Evolutionary conservation across 768 basidiomycete species (phyloP).

Genomic region (Imleria badia): DNA sequence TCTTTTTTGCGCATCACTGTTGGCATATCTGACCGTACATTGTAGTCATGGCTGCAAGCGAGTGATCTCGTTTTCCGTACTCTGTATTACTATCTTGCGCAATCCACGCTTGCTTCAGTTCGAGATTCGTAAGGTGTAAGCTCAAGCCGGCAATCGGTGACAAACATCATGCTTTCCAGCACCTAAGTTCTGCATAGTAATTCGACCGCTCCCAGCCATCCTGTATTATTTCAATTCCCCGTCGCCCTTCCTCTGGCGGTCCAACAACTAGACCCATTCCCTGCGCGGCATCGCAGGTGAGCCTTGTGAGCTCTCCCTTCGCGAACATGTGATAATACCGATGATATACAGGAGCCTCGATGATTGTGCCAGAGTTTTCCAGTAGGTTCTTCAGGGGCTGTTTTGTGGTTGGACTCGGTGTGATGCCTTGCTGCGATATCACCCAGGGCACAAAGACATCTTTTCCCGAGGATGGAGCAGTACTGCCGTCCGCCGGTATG

Average conservation of each 20-base stretch:
- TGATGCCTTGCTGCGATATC: slow-evolving; percentile 38
- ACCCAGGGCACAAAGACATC: slow-evolving; percentile 96
- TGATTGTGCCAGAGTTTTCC: slow-evolving; percentile 1
- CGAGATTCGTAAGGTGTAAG: slow-evolving; percentile 6
- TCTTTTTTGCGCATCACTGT: neutral
- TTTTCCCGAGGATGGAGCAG: slow-evolving; percentile 42
- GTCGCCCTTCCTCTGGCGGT: slow-evolving; percentile 18
- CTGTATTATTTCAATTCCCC: slow-evolving; percentile 66
- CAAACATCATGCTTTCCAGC: slow-evolving; percentile 48
- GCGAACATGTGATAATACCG: slow-evolving; percentile 98
- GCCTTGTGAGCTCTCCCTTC: slow-evolving; percentile 66
- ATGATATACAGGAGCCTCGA: slow-evolving; percentile 53
- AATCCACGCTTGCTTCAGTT: slow-evolving; percentile 20
- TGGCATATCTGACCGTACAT: slow-evolving; percentile 13
- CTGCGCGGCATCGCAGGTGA: slow-evolving; percentile 63
- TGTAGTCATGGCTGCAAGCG: slow-evolving; percentile 90
- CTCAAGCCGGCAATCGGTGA: neutral
- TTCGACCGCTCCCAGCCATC: slow-evolving; percentile 89
- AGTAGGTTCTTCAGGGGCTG: neutral
- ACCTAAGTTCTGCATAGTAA: slow-evolving; percentile 75
- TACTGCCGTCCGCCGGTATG: slow-evolving; percentile 39
- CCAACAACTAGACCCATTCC: slow-evolving; percentile 58
- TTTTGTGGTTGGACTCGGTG: slow-evolving; percentile 16
- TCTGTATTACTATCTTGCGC: slow-evolving; percentile 31
- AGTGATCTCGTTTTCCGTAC: slow-evolving; percentile 49